Conservation (phyloP, 352 stramenopile species). For the Phytophthora pluvialis region DNA sequence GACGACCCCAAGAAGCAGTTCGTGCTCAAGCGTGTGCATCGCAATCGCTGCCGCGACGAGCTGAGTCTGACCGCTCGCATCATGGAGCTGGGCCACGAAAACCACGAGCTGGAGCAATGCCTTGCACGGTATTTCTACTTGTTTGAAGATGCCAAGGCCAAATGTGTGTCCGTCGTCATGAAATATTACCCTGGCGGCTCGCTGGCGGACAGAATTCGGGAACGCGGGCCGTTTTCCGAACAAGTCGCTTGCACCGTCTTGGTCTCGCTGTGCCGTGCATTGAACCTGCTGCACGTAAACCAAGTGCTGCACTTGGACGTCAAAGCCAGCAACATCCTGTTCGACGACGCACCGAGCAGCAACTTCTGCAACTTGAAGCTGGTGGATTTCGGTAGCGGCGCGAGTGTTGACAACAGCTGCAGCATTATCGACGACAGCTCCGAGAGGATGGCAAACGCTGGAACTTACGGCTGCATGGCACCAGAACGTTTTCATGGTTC, state of each 20-base stretch:
- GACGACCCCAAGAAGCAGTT: constrained; percentile 37
- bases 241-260: constrained; percentile 44
- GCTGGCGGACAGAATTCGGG: constrained; percentile 52
- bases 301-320: constrained; percentile 68
- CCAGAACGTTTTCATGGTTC: constrained; percentile 63
- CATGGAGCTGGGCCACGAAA: constrained; percentile 28
- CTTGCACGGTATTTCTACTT: constrained; percentile 61
- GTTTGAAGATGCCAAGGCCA: constrained; percentile 59
- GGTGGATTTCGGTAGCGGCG: constrained; percentile 69
- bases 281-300: constrained; percentile 59
- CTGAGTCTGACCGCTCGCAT: constrained; percentile 56
- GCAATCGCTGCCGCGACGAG: constrained; percentile 39
- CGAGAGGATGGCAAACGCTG: constrained; percentile 27
- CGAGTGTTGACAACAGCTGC: constrained; percentile 19
- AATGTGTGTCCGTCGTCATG: constrained; percentile 67
- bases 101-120: constrained; percentile 47
- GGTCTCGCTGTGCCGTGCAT: constrained; percentile 50
- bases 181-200: constrained; percentile 65
- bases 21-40: constrained; percentile 61
- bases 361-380: constrained; percentile 67
- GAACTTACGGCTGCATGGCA: constrained; percentile 73
- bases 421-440: neutral
- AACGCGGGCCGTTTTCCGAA: constrained; percentile 42
- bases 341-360: constrained; percentile 44
- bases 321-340: constrained; percentile 71